A percentile compares a stretch with the other conserved stretches of the same genome.
phyloP scores from a whole-genome alignment of 2,329 filamentous ascomycete species.

The Periglandula ipomoeae region DNA sequence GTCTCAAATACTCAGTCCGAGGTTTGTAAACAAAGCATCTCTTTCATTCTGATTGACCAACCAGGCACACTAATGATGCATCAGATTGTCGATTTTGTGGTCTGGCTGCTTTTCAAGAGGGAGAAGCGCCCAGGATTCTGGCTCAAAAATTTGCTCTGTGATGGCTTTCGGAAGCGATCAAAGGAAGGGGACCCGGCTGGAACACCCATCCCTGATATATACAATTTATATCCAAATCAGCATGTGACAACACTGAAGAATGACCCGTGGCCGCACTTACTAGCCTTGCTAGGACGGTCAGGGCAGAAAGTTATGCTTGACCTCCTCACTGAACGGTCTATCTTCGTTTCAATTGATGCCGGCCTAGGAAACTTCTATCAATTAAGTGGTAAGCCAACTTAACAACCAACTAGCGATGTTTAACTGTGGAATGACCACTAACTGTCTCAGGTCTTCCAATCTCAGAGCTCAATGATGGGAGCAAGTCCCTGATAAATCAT shows the following conservation, averaged over 20 bases:
- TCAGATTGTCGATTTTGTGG: constrained; percentile 66
- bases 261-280: constrained; percentile 64
- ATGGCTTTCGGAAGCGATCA: constrained; percentile 59
- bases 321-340: constrained; percentile 65
- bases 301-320: constrained; percentile 72
- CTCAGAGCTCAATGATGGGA: constrained; percentile 30
- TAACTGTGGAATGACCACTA: no score
- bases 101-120: constrained; percentile 68
- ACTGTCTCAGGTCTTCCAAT: constrained; percentile 36
- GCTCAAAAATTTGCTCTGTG: constrained; percentile 69
- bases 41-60: no score
- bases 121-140: constrained; percentile 33
- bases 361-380: constrained; percentile 64
- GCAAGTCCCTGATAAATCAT: background rate
- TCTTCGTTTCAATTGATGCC: constrained; percentile 58
- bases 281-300: constrained; percentile 63
- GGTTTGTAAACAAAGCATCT: constrained; percentile 35
- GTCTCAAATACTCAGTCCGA: constrained; percentile 52
- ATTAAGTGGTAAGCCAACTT: constrained; percentile 64
- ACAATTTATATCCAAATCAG: constrained; percentile 55
- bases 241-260: constrained; percentile 61
- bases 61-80: background rate
- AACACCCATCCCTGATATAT: constrained; percentile 55
- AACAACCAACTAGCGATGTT: no score
- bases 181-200: constrained; percentile 19